phyloP scores from a whole-genome alignment of 202 grass and related monocot species.

The Thinopyrum obtusiflorum region DNA sequence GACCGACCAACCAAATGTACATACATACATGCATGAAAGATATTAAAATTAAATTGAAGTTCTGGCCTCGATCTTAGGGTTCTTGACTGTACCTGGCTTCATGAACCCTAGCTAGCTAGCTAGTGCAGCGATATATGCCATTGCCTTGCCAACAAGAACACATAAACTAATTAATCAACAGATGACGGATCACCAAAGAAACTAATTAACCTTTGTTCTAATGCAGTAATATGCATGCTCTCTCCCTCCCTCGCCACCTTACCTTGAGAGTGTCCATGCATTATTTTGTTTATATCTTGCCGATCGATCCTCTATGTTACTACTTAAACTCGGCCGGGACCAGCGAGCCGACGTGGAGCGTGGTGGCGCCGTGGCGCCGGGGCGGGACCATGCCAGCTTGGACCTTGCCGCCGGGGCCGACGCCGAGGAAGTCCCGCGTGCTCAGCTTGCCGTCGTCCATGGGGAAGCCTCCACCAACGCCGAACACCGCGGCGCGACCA shows the following conservation, averaged over 20 bases:
- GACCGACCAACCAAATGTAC: not conserved
- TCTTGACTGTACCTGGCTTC: too few relatives aligned
- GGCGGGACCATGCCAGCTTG: constrained; percentile 41
- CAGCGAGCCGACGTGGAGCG: constrained; percentile 53
- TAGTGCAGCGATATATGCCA: too few relatives aligned
- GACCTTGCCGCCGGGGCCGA: constrained; percentile 46
- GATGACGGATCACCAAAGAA: too few relatives aligned
- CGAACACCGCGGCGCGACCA: not conserved
- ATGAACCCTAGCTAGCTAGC: too few relatives aligned
- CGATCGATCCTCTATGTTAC: not conserved
- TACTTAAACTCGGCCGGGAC: constrained; percentile 67
- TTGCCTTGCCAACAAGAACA: too few relatives aligned
- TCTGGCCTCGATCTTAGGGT: not conserved
- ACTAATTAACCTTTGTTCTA: too few relatives aligned
- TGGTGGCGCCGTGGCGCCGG: not conserved
- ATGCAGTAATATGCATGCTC: too few relatives aligned
- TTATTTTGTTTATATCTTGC: not conserved
- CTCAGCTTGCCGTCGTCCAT: constrained; percentile 53
- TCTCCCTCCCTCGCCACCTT: too few relatives aligned
- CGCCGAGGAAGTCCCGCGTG: constrained; percentile 89
- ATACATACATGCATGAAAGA: not conserved
- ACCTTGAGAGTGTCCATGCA: too few relatives aligned
- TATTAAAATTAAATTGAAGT: not conserved
- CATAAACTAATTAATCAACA: too few relatives aligned
- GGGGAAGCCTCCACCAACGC: constrained; percentile 21